These are phyloP conservation scores for Lachnellula occidentalis DNA, from an alignment of 2,329 filamentous ascomycete genomes.

Conservation along the genomic window DNA sequence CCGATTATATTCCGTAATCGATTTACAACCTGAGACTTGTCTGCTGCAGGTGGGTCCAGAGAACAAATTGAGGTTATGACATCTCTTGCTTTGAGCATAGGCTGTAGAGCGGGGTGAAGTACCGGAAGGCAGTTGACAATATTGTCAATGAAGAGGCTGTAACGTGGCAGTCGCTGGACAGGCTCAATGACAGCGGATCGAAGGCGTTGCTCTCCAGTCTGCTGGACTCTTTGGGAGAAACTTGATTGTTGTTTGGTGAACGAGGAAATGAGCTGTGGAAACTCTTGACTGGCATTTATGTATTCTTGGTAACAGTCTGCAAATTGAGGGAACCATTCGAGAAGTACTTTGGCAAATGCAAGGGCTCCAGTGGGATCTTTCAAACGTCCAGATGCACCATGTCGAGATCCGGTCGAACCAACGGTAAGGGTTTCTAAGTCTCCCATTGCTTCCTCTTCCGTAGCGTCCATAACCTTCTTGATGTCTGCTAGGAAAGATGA, in stretches of 20 bases:
- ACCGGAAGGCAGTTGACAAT: conserved; percentile 83
- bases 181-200: conserved; percentile 93
- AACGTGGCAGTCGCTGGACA: conserved; percentile 87
- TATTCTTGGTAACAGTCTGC: conserved; percentile 89
- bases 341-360: conserved; percentile 71
- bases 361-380: conserved; percentile 74
- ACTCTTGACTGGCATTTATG: conserved; percentile 82
- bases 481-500: conserved; percentile 73
- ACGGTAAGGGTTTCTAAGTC: conserved; percentile 63
- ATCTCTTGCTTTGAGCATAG: conserved; percentile 82
- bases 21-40: conserved; percentile 68
- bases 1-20: conserved; percentile 72
- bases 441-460: conserved; percentile 70
- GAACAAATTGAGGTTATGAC: conserved; percentile 96
- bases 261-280: conserved; percentile 72
- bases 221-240: conserved; percentile 72
- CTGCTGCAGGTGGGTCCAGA: conserved; percentile 67
- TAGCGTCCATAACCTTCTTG: conserved; percentile 71
- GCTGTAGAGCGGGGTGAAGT: conserved; percentile 76
- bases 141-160: conserved; percentile 94
- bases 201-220: conserved; percentile 83
- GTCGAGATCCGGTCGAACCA: conserved; percentile 41
- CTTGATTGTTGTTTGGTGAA: conserved; percentile 78
- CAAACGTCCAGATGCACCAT: conserved; percentile 40
- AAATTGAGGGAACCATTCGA: conserved; percentile 92